Base-by-base conservation (phyloP, 306 rosid genomes). In the Prunus dulcis region DNA sequence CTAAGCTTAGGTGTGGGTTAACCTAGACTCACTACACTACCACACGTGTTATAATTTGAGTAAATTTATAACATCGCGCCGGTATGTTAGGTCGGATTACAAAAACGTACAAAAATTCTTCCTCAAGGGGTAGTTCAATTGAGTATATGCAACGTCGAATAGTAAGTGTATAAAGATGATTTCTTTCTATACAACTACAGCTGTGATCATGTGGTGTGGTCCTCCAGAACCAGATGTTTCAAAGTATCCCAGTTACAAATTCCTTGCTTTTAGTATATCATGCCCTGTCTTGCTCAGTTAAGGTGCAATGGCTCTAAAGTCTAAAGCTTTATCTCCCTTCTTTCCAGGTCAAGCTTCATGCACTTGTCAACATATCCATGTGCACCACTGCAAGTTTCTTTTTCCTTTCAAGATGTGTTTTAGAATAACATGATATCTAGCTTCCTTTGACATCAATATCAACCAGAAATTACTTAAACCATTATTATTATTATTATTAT, bases 361-460 rank as follows among this genome's bases (percentile, higher is more conserved):
- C 78, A 64, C 60, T 66, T 71, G 72, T 63, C 78, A 74, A 74
- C 69, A 38, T 67, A 76, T 81, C 77, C 78, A 87, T 67, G 79
- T 71, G 43, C 2, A 1, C 9, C 56, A 55, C 63, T 20, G 52
- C 17, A 46, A 56, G 55, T 57, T 32, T 6, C 28, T 23, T 23
- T 46, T 28, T 73, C 51, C 27, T 12, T 64, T 56, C 13, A 46
- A 19, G n/a, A 13, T 55, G 17, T 72, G 25, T 47, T 41, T 43
- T 78, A 27, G 22, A 12, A 65, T 20, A 6, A 52, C 22, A 5
- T 52, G 7, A 52, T 52, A 19, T 52, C 57, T 52, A n/a, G 62
- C 27, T n/a, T 0, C 62, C 27, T 20, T 20, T 56, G 28, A 20
- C 62, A 10, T 10, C 62, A 56, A 56, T 56, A 20, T 9, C 62